Evolutionary conservation across 192 early-diverging fungal species (phyloP), one percentile per base, ranked within the genome.

Genomic region (Spizellomyces sp.): DNA sequence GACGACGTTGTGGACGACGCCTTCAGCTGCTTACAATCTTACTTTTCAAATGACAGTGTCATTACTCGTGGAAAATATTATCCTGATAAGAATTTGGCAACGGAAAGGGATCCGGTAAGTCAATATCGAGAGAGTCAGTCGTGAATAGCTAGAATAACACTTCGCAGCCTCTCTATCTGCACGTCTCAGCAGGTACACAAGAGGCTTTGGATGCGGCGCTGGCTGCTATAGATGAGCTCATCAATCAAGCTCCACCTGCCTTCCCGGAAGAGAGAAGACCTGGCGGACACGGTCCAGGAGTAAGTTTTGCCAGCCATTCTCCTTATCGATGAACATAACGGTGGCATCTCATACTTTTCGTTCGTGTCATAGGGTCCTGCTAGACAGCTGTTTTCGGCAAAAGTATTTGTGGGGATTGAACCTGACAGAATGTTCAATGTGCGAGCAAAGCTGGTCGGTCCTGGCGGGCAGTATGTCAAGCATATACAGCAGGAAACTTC

Each of bases 51-150:
- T 19, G 10, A 65, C 68, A 76, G 90, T 71, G 84, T 95, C 17
- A 90, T 88, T 4, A 94, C 93, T n/a, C 79, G 90, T 47, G 94
- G 94, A 74, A 89, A 89, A 62, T 92, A 92, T 77, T 95, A 94
- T 75, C 78, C 86, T 36, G 86, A 95, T 71, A 74, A 84, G 6
- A 83, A 73, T 47, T 52, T 90, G n/a, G 91, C 92, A 9, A 93
- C 90, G 12, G 87, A 88, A 10, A 86, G 82, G 7, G 90, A 92
- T 41, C 94, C 94, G 15, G 66, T 76, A 63, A 54, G 75, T 62
- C 42, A 56, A 19, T 4, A 22, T 22, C n/a, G 7, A 56, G n/a
- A 4, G 54, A n/a, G 22, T 56, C 54, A 56, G 54, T 22, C 54
- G 7, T 56, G 54, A 56, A 56, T n/a, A 19, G 54, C 47, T 17